Conservation (phyloP, 192 early-diverging fungal genomes). For the Backusella parvicylindrica region DNA sequence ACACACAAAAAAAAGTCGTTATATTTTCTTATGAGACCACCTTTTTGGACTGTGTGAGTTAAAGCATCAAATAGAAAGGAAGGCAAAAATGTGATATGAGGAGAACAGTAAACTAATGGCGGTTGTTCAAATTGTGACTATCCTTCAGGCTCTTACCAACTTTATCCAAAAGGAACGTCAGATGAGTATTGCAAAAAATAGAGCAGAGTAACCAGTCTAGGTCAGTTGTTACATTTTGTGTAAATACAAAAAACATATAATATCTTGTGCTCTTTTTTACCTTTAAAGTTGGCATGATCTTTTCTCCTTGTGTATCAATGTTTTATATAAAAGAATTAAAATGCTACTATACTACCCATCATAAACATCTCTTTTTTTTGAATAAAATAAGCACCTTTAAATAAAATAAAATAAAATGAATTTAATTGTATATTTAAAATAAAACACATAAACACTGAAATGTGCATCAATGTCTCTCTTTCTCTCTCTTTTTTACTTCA, state of each 20-base stretch:
- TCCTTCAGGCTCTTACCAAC: neutral
- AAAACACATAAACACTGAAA: neutral
- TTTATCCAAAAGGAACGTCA: neutral
- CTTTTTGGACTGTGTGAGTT: neutral
- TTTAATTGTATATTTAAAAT: neutral
- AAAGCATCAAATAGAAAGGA: neutral
- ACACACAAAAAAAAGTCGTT: neutral
- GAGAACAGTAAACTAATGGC: neutral
- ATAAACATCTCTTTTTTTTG: neutral
- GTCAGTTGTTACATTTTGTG: constrained; percentile 3
- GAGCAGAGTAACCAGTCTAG: neutral
- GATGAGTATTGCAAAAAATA: neutral
- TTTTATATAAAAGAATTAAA: neutral
- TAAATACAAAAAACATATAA: neutral
- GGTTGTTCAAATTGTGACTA: constrained; percentile 1
- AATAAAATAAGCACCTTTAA: neutral
- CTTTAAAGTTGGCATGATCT: constrained; percentile 1
- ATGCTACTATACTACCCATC: neutral
- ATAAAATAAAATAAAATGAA: neutral
- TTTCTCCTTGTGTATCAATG: neutral
- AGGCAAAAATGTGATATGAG: neutral
- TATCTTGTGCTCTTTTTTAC: neutral
- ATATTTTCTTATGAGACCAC: neutral
- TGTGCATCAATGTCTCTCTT: neutral
- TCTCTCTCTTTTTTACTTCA: neutral